phyloP scores from a whole-genome alignment of 202 grass and related monocot species.

The Setaria italica region DNA sequence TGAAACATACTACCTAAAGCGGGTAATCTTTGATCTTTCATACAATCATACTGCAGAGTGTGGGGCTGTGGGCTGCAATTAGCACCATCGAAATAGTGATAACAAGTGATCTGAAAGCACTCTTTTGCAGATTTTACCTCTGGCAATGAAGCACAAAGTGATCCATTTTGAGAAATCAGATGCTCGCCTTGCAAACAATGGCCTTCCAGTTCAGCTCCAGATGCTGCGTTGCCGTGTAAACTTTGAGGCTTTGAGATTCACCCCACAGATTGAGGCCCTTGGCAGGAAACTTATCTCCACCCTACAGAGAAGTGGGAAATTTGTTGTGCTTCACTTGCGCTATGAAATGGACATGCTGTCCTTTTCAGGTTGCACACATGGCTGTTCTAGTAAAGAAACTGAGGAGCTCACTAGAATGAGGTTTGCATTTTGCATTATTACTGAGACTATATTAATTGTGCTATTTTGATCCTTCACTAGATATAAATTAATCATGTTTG shows the following conservation, averaged over 20 bases:
- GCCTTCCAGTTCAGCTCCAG: conserved; percentile 75
- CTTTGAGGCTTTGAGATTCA: conserved; percentile 87
- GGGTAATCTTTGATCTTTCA: conserved; percentile 51
- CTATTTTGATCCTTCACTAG: conserved; percentile 22
- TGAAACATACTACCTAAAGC: conserved; percentile 84
- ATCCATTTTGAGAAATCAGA: conserved; percentile 94
- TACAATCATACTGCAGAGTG: background rate
- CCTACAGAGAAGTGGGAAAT: conserved; percentile 68
- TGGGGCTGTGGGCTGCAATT: background rate
- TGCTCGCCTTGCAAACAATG: conserved; percentile 93
- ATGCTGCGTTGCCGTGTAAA: conserved; percentile 87
- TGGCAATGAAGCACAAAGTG: conserved; percentile 93
- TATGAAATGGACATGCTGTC: conserved; percentile 99
- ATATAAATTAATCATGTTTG: background rate
- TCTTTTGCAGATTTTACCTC: conserved; percentile 73
- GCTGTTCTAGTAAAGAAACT: conserved; percentile 72
- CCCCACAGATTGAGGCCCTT: conserved; percentile 83
- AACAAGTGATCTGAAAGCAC: background rate
- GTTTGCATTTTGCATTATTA: conserved; percentile 42
- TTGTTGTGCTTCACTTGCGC: conserved; percentile 91
- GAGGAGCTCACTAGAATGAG: conserved; percentile 92
- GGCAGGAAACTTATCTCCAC: conserved; percentile 85
- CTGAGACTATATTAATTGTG: background rate
- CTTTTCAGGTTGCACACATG: conserved; percentile 97
- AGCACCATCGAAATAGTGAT: background rate